phyloP scores from a whole-genome alignment of 768 basidiomycete species.

The Russula virescens region DNA sequence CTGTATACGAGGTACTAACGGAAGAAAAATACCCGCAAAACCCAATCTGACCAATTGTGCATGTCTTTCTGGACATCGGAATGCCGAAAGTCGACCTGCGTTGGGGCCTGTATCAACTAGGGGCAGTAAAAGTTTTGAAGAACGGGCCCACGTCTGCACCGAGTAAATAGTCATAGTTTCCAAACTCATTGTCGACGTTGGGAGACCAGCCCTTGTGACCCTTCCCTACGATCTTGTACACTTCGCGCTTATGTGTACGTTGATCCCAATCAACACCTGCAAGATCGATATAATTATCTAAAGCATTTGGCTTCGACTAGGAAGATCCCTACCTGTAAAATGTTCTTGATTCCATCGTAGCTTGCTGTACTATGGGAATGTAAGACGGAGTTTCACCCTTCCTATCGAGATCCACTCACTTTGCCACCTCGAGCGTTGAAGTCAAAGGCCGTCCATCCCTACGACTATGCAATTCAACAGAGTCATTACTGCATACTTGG shows the following conservation, averaged over 20 bases:
- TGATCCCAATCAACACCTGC: conserved; percentile 84
- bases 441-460: conserved; percentile 87
- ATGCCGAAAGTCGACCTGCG: conserved; percentile 77
- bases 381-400: neutral
- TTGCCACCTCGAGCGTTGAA: conserved; percentile 72
- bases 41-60: conserved; percentile 72
- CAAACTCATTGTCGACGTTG: conserved; percentile 76
- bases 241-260: conserved; percentile 49
- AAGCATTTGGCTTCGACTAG: neutral
- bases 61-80: conserved; percentile 74
- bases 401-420: conserved; percentile 35
- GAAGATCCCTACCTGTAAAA: conserved; percentile 54
- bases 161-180: conserved; percentile 82
- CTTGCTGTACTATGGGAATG: conserved; percentile 51
- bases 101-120: conserved; percentile 14
- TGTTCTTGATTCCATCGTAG: conserved; percentile 73
- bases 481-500: neutral
- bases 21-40: conserved; percentile 43
- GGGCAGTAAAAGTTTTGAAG: neutral
- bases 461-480: conserved; percentile 6
- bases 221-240: conserved; percentile 66
- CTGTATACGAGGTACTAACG: neutral
- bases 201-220: conserved; percentile 77
- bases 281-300: neutral
- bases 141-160: conserved; percentile 55